phyloP scores from a whole-genome alignment of 169 alveolate species.

The Plasmodium berghei region DNA sequence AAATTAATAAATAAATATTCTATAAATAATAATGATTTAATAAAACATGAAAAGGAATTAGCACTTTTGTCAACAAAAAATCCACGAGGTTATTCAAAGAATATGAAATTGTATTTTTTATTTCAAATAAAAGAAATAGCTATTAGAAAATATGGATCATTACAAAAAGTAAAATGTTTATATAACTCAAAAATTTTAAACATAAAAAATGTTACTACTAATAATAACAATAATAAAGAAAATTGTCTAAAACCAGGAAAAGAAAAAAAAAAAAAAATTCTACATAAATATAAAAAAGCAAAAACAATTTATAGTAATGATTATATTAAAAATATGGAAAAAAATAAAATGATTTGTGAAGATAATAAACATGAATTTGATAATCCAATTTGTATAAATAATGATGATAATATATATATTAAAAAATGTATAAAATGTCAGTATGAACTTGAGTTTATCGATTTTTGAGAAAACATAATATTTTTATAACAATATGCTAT shows the following conservation, averaged over 20 bases:
- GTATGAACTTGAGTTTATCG: conserved; percentile 45
- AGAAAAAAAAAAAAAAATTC: conserved; percentile 1
- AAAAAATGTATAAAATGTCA: conserved; percentile 42
- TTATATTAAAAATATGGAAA: conserved; percentile 14
- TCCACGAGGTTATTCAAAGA: conserved; percentile 68
- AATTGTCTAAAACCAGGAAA: too few species aligned
- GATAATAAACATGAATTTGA: conserved; percentile 49
- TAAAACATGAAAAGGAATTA: conserved; percentile 48
- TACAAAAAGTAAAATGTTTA: conserved; percentile 20
- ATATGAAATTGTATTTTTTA: conserved; percentile 56
- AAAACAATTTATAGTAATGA: conserved; percentile 43
- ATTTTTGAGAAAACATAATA: conserved; percentile 14
- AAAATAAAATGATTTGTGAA: conserved; percentile 63
- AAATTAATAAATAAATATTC: conserved; percentile 55
- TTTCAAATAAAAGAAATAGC: conserved; percentile 76
- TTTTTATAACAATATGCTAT: neutral
- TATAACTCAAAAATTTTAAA: conserved; percentile 29
- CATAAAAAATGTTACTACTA: neutral
- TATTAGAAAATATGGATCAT: conserved; percentile 63
- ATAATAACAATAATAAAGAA: neutral
- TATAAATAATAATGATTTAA: conserved; percentile 31
- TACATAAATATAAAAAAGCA: conserved; percentile 37
- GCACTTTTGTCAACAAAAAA: conserved; percentile 43
- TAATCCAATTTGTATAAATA: conserved; percentile 30
- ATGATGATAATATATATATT: conserved; percentile 19